phyloP scores from a whole-genome alignment of 1,284 basidiomycete genomes.

The Naganishia sp. region DNA sequence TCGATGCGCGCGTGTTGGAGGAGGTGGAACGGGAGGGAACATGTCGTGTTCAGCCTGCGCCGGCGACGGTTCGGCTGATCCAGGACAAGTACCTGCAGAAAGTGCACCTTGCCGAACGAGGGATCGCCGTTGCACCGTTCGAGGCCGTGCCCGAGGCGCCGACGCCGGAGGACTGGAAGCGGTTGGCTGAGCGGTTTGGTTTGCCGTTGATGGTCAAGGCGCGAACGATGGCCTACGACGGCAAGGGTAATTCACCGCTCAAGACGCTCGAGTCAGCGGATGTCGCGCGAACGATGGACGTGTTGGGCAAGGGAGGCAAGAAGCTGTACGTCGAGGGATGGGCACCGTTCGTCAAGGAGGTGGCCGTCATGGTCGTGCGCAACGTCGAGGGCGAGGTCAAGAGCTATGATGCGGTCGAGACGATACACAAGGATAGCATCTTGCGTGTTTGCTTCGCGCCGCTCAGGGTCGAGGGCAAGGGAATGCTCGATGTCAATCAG shows the following conservation, averaged over 20 bases:
- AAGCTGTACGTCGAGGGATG: conserved; percentile 86
- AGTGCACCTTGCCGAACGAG: conserved; percentile 64
- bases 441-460: conserved; percentile 89
- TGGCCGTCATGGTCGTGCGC: conserved; percentile 97
- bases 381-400: conserved; percentile 70
- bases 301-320: conserved; percentile 60
- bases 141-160: conserved; percentile 56
- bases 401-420: conserved; percentile 93
- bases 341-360: conserved; percentile 85
- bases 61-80: conserved; percentile 80
- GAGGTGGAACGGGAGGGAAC: conserved; percentile 61
- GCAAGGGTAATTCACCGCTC: conserved; percentile 87
- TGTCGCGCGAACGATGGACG: conserved; percentile 64
- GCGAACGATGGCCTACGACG: conserved; percentile 92
- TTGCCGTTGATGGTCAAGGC: conserved; percentile 96
- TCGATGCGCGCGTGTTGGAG: conserved; percentile 76
- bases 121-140: conserved; percentile 75
- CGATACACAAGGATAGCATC: conserved; percentile 90
- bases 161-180: conserved; percentile 60
- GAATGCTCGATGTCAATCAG: conserved; percentile 59
- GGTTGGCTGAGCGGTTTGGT: conserved; percentile 64
- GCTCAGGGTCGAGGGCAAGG: conserved; percentile 60
- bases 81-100: conserved; percentile 97
- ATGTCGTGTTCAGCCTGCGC: conserved; percentile 78
- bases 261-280: conserved; percentile 59